phyloP scores from a whole-genome alignment of 2,329 filamentous ascomycete genomes.

The Colletotrichum chrysophilum region DNA sequence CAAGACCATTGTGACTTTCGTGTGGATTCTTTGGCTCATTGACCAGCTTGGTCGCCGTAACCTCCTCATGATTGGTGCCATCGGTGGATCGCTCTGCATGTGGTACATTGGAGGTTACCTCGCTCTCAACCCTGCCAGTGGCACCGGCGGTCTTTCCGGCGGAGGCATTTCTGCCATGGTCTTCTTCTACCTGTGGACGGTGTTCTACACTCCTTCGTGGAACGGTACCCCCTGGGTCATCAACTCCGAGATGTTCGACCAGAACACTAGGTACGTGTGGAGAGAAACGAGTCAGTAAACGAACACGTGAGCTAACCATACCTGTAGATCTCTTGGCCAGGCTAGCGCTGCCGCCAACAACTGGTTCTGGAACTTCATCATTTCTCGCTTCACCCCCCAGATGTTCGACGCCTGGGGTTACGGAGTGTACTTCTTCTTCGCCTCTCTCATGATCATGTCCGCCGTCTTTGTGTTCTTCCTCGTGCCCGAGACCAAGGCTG shows the following conservation, averaged over 20 bases:
- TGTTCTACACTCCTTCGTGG: slow-evolving; percentile 74
- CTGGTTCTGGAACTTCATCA: slow-evolving; percentile 76
- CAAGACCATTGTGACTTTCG: slow-evolving; percentile 70
- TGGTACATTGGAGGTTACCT: slow-evolving; percentile 66
- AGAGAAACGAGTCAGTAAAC: neutral
- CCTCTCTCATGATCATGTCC: slow-evolving; percentile 63
- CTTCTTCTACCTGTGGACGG: slow-evolving; percentile 78
- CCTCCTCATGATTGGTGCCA: slow-evolving; percentile 68
- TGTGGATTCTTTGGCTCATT: slow-evolving; percentile 74
- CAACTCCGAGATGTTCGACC: slow-evolving; percentile 78
- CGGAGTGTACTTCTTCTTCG: slow-evolving; percentile 75
- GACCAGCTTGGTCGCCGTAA: slow-evolving; percentile 61
- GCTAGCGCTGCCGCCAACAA: slow-evolving; percentile 75
- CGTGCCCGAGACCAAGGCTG: slow-evolving; percentile 69
- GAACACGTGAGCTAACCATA: neutral
- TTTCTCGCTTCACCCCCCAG: slow-evolving; percentile 70
- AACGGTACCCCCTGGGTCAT: slow-evolving; percentile 79
- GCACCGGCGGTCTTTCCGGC: slow-evolving; percentile 38
- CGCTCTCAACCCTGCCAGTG: slow-evolving; percentile 39
- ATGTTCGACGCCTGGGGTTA: slow-evolving; percentile 66
- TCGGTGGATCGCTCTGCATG: slow-evolving; percentile 62
- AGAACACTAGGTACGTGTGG: slow-evolving; percentile 44
- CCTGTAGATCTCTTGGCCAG: slow-evolving; percentile 63
- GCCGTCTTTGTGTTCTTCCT: slow-evolving; percentile 66
- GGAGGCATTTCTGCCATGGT: slow-evolving; percentile 65